A percentile compares a stretch with the other conserved stretches of the same genome.
phyloP scores from a whole-genome alignment of 148 eudicot species.

The Linanthus parryae region DNA sequence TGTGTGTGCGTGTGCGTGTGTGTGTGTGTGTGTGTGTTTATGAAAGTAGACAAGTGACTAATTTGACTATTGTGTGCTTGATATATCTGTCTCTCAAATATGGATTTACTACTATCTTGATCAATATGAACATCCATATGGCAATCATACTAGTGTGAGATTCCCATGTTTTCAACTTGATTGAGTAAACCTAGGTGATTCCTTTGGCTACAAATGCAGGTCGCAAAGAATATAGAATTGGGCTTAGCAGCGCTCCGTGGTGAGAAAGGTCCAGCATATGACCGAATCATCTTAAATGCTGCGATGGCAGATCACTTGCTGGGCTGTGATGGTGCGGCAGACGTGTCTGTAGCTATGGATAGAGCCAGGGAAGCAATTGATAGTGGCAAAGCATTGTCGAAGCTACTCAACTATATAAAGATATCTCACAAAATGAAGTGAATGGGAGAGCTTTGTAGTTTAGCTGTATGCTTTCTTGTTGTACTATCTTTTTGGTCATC shows the following conservation, averaged over 20 bases:
- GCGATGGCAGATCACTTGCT: slow-evolving; percentile 91
- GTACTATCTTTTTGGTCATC: too few species aligned
- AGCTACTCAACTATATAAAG: slow-evolving; percentile 69
- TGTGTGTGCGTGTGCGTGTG: too few species aligned
- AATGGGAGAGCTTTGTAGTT: too few species aligned
- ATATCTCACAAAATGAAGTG: slow-evolving; percentile 48
- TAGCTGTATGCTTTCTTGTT: too few species aligned
- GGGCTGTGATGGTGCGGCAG: slow-evolving; percentile 83
- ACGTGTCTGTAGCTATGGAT: slow-evolving; percentile 58
- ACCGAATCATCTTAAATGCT: slow-evolving; percentile 77
- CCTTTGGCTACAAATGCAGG: slow-evolving; percentile 30
- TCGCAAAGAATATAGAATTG: slow-evolving; percentile 75
- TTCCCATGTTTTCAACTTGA: neutral
- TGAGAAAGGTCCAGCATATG: slow-evolving; percentile 92
- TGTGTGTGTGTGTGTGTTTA: too few species aligned
- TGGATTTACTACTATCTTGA: too few species aligned
- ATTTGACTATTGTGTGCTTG: too few species aligned
- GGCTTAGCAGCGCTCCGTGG: slow-evolving; percentile 90
- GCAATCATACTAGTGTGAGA: neutral
- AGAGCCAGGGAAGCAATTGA: slow-evolving; percentile 93
- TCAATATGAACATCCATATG: too few species aligned
- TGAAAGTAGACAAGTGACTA: too few species aligned
- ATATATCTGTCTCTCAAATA: too few species aligned
- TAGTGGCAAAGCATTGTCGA: slow-evolving; percentile 79
- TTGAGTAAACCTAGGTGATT: neutral